Evolutionary conservation across 2,329 filamentous ascomycete species (phyloP), one percentile per base, ranked within the genome.

Genomic region (Penicillium sp.): DNA sequence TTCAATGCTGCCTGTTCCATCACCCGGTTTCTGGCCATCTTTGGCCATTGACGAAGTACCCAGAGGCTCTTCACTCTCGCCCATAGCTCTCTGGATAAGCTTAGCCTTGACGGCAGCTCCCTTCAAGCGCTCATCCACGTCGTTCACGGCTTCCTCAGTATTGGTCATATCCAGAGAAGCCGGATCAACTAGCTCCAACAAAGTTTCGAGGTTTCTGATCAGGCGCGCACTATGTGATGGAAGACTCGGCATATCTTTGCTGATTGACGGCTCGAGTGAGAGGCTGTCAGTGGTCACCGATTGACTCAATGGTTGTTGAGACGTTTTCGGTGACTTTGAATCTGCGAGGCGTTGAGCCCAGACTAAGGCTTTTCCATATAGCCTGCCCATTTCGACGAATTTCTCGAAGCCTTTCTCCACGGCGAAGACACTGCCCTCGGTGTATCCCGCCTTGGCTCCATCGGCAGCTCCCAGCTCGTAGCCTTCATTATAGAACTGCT

Each of bases 391-490:
- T 57, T 90, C 86, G 39, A 88, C 69, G 66, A 95, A 96, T 74
- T 96, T 97, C 64, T 96, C 90, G 64, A 94, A 97, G 0, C 92
- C 93, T 59, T 92, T 94, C 69, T 95, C 88, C 39, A 97, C 83
- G 0, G 93, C 94, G 68, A 97, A 90, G 18, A 90, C 84, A 47
- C 91, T 88, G 55, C 94, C 94, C 79, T 99, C 94, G 59, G 90
- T 85, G 52, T 86, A 85, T 36, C 94, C 94, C 29, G 89, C 87
- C 53, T 81, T 81, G 38, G 84, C 78, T 54, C 94, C 94, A 72
- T 96, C 93, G 38, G 80, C 75, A 44, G 84, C 72, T 41, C 94
- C 94, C 49, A 90, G 81, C 6, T 79, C 72, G 76, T 91, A 93
- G 53, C 94, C 94, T 72, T 93, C 85, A 42, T 83, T 78, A 76